Evolutionary conservation across 495 filamentous ascomycete species (phyloP).

Genomic region (Parachaetomium inaequale): DNA sequence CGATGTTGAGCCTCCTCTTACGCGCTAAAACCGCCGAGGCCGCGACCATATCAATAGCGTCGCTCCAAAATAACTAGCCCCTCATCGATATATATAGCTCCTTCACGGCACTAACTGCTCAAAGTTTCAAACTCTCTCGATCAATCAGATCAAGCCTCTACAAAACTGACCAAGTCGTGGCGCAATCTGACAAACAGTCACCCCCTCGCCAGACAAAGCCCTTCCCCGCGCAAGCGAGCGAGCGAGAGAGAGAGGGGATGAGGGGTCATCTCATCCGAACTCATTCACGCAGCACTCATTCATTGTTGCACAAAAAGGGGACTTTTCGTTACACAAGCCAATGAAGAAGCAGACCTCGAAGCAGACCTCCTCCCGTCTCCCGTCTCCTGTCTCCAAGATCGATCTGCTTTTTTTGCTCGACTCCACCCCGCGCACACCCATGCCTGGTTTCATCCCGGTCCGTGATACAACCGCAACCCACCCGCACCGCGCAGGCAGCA

Average conservation of each 20-base stretch:
- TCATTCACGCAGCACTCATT: not conserved
- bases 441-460: slow-evolving; percentile 1
- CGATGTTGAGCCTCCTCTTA: not conserved
- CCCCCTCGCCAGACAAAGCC: too few species aligned
- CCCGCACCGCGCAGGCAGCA: slow-evolving; percentile 22
- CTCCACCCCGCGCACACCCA: slow-evolving; percentile 3
- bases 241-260: too few species aligned
- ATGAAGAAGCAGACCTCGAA: not conserved
- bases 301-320: too few species aligned
- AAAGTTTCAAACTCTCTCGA: not conserved
- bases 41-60: not conserved
- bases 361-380: not conserved
- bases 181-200: too few species aligned
- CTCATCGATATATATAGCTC: not conserved
- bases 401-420: not conserved
- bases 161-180: too few species aligned
- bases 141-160: not conserved
- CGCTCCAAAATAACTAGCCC: not conserved
- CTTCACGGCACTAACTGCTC: not conserved
- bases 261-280: too few species aligned
- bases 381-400: not conserved
- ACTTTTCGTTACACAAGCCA: not conserved
- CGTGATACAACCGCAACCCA: slow-evolving; percentile 1
- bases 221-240: too few species aligned
- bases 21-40: not conserved